These are phyloP conservation scores for Rhynchospora breviuscula DNA, from an alignment of 176 grass and related monocot genomes.

Conservation along the genomic window DNA sequence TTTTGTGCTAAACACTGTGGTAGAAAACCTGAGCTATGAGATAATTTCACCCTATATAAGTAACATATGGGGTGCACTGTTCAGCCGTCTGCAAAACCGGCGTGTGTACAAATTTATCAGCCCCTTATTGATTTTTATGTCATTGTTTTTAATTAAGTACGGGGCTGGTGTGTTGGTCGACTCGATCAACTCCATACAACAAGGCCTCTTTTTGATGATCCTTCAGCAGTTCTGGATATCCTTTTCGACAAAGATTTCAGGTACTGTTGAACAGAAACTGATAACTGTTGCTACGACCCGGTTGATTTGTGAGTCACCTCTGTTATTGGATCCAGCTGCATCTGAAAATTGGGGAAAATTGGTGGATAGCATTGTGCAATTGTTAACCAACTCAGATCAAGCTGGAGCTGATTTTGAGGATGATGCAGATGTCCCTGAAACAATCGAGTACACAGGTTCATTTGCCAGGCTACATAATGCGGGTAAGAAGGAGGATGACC, in stretches of 20 bases:
- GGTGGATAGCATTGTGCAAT: conserved; percentile 55
- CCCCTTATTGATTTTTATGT: conserved; percentile 81
- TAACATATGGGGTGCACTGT: conserved; percentile 72
- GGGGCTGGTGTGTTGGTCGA: conserved; percentile 60
- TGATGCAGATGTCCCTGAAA: conserved; percentile 52
- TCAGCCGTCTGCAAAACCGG: conserved; percentile 58
- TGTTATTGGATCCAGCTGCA: conserved; percentile 55
- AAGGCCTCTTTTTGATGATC: conserved; percentile 52
- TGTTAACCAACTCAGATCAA: conserved; percentile 67
- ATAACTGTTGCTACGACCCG: conserved; percentile 76
- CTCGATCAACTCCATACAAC: conserved; percentile 63
- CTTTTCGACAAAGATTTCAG: conserved; percentile 77
- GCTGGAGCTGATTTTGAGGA: conserved; percentile 53
- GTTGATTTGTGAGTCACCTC: conserved; percentile 67
- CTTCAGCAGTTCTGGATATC: conserved; percentile 83
- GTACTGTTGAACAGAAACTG: conserved; percentile 76
- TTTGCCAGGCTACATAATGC: conserved; percentile 89
- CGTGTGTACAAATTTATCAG: conserved; percentile 78
- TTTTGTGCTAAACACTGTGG: conserved; percentile 84
- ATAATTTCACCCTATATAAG: conserved; percentile 61
- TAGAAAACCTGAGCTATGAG: conserved; percentile 76
- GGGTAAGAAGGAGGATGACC: conserved; percentile 83
- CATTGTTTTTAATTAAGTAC: conserved; percentile 72
- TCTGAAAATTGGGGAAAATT: conserved; percentile 79
- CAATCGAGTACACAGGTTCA: conserved; percentile 70